Evolutionary conservation across 257 asterid genomes (phyloP).

Genomic region (Solanum pimpinellifolium): DNA sequence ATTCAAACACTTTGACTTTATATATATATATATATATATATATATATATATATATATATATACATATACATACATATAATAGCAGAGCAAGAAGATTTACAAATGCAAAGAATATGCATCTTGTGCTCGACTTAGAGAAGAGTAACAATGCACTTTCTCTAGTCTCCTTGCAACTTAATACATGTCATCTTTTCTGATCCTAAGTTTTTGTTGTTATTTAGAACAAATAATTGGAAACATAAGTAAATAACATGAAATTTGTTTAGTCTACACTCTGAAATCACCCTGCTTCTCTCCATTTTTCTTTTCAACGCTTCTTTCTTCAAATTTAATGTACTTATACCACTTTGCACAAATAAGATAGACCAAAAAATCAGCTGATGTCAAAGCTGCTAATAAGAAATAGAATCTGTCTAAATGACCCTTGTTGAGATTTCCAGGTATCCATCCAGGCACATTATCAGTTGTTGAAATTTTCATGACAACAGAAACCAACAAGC

Average conservation of each 20-base stretch:
- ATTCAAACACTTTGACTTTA: not conserved
- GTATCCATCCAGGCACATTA: constrained; percentile 88
- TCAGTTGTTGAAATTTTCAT: constrained; percentile 53
- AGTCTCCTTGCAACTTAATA: not conserved
- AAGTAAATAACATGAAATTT: not conserved
- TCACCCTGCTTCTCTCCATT: constrained; percentile 17
- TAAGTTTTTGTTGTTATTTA: not conserved
- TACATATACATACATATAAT: not conserved
- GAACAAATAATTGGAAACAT: not conserved
- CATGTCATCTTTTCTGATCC: not conserved
- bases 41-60: too few species aligned
- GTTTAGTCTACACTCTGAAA: not conserved
- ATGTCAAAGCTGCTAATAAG: constrained; percentile 56
- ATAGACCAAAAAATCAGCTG: constrained; percentile 60
- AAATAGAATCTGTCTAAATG: constrained; percentile 65
- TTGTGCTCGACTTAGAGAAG: not conserved
- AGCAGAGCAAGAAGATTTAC: not conserved
- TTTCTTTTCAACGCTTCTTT: constrained; percentile 13
- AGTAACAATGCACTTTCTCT: not conserved
- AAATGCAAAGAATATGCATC: not conserved
- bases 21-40: not conserved
- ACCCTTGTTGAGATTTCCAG: constrained; percentile 71
- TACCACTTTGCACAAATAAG: constrained; percentile 68
- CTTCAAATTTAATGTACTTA: constrained; percentile 60
- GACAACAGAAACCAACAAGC: constrained; percentile 61